Base-by-base conservation (phyloP, 805 yeast species). In the Yamadazyma laniorum region DNA sequence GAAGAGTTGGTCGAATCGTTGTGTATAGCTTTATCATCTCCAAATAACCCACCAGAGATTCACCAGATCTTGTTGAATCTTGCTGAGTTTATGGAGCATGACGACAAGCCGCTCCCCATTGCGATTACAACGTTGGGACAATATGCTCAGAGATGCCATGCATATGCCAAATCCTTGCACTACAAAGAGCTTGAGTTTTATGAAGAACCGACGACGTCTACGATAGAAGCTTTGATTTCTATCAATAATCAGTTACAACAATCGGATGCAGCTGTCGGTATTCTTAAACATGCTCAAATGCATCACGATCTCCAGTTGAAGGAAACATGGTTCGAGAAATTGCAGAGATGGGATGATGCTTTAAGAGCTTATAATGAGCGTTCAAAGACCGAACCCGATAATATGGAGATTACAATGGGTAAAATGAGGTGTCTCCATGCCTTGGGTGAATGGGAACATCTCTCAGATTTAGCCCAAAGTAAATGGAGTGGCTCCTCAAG, bases 261-360 rank as follows among this genome's bases (percentile, higher is more conserved):
- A 57, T 82, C 95, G 0, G 99, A 93, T 63, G 96, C 99, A 0
- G 98, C 99, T 0, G 87, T 91, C 39, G 99, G 99, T 45, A 90
- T 93, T 39, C 71, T 93, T 50, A 91, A 89, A 53, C 95, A 90
- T 61, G 96, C 97, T 1, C 95, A 88, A 57, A 80, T 85, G 44
- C 91, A 86, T 45, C 95, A 91, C 53, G 88, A 84, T 40, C 67
- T 93, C 31, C 96, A 90, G 59, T 73, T 95, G 44, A 91, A 90
- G 54, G 99, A 93, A 61, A 86, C 96, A 0, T 93, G 99, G 99
- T 93, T 87, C 53, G 99, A 93, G 59, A 93, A 91, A 56, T 67
- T 93, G 29, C 97, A 89, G 55, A 72, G 98, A 45, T 93, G 99
- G 99, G 98, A 91, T 49, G 99, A 93, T 62, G 99, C 99, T 0